These are phyloP conservation scores for Santalum album DNA, from an alignment of 164 flowering plant genomes.

Conservation along the genomic window DNA sequence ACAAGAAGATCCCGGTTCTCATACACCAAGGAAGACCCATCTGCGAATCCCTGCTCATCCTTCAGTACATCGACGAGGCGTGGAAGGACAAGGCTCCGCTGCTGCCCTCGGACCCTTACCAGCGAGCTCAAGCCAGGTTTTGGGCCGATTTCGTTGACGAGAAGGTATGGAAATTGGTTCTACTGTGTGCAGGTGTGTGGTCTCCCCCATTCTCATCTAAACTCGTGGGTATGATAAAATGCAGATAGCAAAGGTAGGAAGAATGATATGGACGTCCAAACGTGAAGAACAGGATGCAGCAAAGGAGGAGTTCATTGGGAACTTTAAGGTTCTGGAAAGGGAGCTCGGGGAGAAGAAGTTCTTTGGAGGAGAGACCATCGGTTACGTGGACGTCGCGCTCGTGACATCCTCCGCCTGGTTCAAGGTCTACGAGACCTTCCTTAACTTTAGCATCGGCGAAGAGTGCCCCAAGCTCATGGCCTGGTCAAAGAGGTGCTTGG, in stretches of 20 bases:
- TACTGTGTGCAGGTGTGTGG: neutral
- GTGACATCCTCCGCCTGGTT: slow-evolving; percentile 23
- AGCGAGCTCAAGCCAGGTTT: slow-evolving; percentile 26
- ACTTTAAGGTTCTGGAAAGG: slow-evolving; percentile 23
- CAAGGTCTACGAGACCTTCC: neutral
- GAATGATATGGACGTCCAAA: no score
- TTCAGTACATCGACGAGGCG: slow-evolving; percentile 31
- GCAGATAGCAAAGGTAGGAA: no score
- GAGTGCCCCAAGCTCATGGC: neutral
- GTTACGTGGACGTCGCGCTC: slow-evolving; percentile 32
- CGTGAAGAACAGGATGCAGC: slow-evolving; percentile 9
- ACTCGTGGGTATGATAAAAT: no score
- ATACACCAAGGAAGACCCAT: slow-evolving; percentile 30
- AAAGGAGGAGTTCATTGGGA: slow-evolving; percentile 21
- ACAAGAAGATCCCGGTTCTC: slow-evolving; percentile 32
- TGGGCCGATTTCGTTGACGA: slow-evolving; percentile 30
- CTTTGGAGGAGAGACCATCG: slow-evolving; percentile 44
- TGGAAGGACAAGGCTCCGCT: slow-evolving; percentile 19
- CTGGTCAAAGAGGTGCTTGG: neutral
- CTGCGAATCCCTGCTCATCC: slow-evolving; percentile 22
- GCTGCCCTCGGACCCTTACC: slow-evolving; percentile 25
- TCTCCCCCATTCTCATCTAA: no score
- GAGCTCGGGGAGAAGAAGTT: slow-evolving; percentile 32
- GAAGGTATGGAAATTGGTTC: slow-evolving; percentile 12
- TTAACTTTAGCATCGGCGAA: neutral